Base-by-base conservation (phyloP, 1,284 basidiomycete genomes). In the Leucoagaricus sp. region DNA sequence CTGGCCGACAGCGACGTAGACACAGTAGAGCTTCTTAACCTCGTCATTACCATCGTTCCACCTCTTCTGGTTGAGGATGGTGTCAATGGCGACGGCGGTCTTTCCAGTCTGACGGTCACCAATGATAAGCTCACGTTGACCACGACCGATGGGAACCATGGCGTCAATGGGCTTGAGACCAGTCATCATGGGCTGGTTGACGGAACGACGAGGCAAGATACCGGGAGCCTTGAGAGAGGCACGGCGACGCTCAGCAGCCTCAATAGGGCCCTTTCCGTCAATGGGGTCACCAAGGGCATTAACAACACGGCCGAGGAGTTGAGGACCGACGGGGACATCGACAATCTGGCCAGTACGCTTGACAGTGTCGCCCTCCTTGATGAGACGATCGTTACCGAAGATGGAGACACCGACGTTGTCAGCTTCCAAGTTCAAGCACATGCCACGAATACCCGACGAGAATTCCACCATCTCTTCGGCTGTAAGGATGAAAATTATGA, bases 391-490 rank as follows among this genome's bases (percentile, higher is more conserved):
- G 79, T 94, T 96, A 92, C 96, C 96, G 84, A 99, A 98, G 82
- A 98, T 96, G 82, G 96, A 95, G 72, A 99, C 94, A 95, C 96
- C 96, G 82, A 98, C 96, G 72, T 98, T 96, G 91, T 98, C 96
- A 80, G 96, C 94, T 82, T 99, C 96, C 87, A 99, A 91, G 91
- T 99, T 99, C 76, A 99, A 82, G 79, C 93, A 96, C 95, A 98
- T 97, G 81, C 93, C 94, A 73, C 93, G 93, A 72, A 99, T 88
- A 82, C 96, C 96, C 58, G 96, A 98, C 59, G 96, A 94, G 87
- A 99, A 99, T 85, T 99, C 96, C 85, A 99, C 96, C 96, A 99
- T 98, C 88, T 99, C 96, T 82, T 99, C 96, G 82, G 92, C 91
- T 93, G 70, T 51, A 61, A 50, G 41, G 57, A 53, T 44, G 55